Conservation (phyloP, 169 alveolate species). For the Prorocentrum cordatum region DNA sequence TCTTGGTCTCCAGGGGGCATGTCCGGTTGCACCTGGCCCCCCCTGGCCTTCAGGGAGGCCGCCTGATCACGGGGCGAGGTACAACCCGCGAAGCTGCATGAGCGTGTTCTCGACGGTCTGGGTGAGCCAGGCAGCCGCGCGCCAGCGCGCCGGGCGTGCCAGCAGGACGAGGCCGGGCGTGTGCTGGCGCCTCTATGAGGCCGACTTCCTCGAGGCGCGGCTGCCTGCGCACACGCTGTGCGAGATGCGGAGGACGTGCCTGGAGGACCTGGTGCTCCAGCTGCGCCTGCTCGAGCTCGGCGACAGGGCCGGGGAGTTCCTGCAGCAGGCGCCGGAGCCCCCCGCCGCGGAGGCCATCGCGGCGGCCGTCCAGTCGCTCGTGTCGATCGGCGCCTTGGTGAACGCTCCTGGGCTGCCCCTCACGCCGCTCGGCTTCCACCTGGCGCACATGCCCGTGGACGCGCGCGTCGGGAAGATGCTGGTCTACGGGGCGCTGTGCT, state of each 20-base stretch:
- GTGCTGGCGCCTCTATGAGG: constrained; percentile 53
- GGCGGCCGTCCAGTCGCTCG: too few relatives aligned
- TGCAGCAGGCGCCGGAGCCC: constrained; percentile 43
- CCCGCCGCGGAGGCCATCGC: constrained; percentile 28
- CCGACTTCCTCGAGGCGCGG: constrained; percentile 17
- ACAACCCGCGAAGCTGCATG: constrained; percentile 35
- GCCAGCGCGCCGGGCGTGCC: constrained; percentile 54
- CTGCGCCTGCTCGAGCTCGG: constrained; percentile 42
- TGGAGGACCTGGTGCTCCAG: constrained; percentile 54
- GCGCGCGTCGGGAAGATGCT: constrained; percentile 56
- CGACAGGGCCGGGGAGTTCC: constrained; percentile 39
- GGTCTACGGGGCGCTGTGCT: constrained; percentile 40
- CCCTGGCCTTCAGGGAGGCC: too few relatives aligned
- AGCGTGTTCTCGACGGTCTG: constrained; percentile 63
- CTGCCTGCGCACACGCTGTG: constrained; percentile 61
- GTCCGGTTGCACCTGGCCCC: too few relatives aligned
- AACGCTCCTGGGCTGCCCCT: constrained; percentile 2
- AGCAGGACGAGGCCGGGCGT: constrained; percentile 43
- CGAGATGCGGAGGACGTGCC: constrained; percentile 43
- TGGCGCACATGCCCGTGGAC: constrained; percentile 66
- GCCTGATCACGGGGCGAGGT: constrained; percentile 44
- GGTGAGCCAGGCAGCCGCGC: constrained; percentile 58
- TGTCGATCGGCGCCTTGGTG: constrained; percentile 45
- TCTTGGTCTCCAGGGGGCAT: too few relatives aligned
- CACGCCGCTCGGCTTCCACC: constrained; percentile 41